These are phyloP conservation scores for Picochlorum sp. DNA, from an alignment of 139 green algal genomes.

Conservation along the genomic window DNA sequence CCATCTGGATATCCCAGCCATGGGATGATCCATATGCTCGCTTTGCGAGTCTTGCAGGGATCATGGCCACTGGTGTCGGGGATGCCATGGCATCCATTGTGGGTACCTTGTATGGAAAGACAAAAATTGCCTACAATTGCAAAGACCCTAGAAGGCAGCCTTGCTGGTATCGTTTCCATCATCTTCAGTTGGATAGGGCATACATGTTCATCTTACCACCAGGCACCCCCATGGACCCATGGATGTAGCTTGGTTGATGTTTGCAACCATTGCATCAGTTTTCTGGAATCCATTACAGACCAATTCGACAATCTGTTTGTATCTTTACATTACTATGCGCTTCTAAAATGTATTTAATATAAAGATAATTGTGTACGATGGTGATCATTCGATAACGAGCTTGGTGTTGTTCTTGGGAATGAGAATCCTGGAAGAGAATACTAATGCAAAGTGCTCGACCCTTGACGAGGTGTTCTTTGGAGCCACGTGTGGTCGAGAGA, in stretches of 20 bases:
- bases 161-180: conserved; percentile 33
- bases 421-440: not conserved
- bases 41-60: conserved; percentile 29
- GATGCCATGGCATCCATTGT: conserved; percentile 45
- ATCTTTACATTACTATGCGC: conserved; percentile 44
- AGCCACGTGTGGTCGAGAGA: conserved; percentile 2
- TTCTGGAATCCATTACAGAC: conserved; percentile 62
- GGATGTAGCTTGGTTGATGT: conserved; percentile 23
- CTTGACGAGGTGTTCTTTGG: conserved; percentile 17
- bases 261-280: conserved; percentile 33
- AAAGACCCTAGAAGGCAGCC: conserved; percentile 72
- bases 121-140: conserved; percentile 23
- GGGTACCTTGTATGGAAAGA: conserved; percentile 31
- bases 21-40: conserved; percentile 3
- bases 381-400: no score
- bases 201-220: not conserved
- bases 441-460: conserved; percentile 13
- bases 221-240: not conserved
- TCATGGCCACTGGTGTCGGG: conserved; percentile 32
- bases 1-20: conserved; percentile 45
- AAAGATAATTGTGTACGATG: not conserved
- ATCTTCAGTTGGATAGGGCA: conserved; percentile 40
- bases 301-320: conserved; percentile 80
- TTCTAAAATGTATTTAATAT: conserved; percentile 29
- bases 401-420: no score